phyloP scores from a whole-genome alignment of 345 rosid genomes.

The Citrus inodora region DNA sequence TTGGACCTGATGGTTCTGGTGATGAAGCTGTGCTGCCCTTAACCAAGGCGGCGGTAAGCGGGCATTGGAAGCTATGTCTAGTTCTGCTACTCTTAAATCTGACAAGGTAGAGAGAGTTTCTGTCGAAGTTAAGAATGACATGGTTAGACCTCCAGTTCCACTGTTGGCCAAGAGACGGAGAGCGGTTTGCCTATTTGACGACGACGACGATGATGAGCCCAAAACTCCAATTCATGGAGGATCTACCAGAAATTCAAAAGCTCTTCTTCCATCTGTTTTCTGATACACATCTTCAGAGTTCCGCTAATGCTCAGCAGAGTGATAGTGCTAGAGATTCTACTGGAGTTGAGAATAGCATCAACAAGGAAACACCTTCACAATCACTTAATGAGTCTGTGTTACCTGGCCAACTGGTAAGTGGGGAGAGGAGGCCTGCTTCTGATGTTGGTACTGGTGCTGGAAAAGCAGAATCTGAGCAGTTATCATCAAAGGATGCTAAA shows the following conservation, averaged over 20 bases:
- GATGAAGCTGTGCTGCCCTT: slow-evolving; percentile 58
- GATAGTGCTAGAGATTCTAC: slow-evolving; percentile 32
- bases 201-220: slow-evolving; percentile 61
- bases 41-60: slow-evolving; percentile 52
- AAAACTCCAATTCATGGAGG: slow-evolving; percentile 87
- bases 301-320: slow-evolving; percentile 23
- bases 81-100: slow-evolving; percentile 39
- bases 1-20: slow-evolving; percentile 39
- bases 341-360: slow-evolving; percentile 26
- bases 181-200: slow-evolving; percentile 66
- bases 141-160: slow-evolving; percentile 32
- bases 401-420: slow-evolving; percentile 20
- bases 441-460: slow-evolving; percentile 29
- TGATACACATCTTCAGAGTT: slow-evolving; percentile 25
- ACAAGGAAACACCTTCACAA: slow-evolving; percentile 30
- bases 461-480: slow-evolving; percentile 36
- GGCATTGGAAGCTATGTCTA: slow-evolving; percentile 60
- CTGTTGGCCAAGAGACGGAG: slow-evolving; percentile 64
- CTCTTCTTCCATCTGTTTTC: slow-evolving; percentile 28
- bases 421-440: slow-evolving; percentile 33
- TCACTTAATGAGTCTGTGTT: slow-evolving; percentile 30
- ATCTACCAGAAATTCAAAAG: slow-evolving; percentile 33
- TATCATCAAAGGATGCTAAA: slow-evolving; percentile 38
- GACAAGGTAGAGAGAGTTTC: slow-evolving; percentile 38
- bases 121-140: slow-evolving; percentile 32